Conservation (phyloP, 2,329 filamentous ascomycete species). For the Fulvia fulva region DNA sequence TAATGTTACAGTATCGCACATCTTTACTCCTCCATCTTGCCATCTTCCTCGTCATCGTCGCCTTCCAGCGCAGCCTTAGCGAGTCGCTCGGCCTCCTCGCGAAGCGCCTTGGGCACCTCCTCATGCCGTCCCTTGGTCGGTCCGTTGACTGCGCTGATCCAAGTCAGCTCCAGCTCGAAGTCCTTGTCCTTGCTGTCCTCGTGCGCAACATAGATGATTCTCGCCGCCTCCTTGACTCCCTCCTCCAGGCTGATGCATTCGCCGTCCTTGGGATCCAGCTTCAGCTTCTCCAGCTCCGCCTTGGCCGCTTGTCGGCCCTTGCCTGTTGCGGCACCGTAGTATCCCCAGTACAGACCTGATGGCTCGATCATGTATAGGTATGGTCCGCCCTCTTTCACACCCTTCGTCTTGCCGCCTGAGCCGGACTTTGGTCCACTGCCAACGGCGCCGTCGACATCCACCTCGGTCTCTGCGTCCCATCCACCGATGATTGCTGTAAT, state of each 20-base stretch:
- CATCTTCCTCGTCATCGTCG: constrained; percentile 63
- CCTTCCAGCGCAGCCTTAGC: constrained; percentile 86
- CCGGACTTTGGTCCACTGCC: constrained; percentile 74
- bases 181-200: constrained; percentile 99
- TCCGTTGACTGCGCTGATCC: constrained; percentile 81
- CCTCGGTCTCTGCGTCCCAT: constrained; percentile 83
- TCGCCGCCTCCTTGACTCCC: constrained; percentile 90
- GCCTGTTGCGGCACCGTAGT: constrained; percentile 95
- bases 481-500: constrained; percentile 92
- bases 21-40: constrained; percentile 24
- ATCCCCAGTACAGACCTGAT: constrained; percentile 95
- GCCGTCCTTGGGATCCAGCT: constrained; percentile 60
- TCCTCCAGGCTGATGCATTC: constrained; percentile 75
- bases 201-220: constrained; percentile 95
- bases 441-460: constrained; percentile 85
- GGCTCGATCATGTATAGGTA: constrained; percentile 99
- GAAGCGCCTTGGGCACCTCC: constrained; percentile 85
- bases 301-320: constrained; percentile 97
- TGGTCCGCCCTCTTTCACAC: constrained; percentile 78
- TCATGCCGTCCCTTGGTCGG: constrained; percentile 90
- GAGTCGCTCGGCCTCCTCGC: constrained; percentile 86
- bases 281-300: constrained; percentile 96
- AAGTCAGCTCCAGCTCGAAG: constrained; percentile 98
- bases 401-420: constrained; percentile 74
- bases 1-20: constrained; percentile 16